A percentile compares a stretch with the other conserved stretches of the same genome.
Conservation (phyloP, 2,329 filamentous ascomycete genomes). For the Spiromastix sp. region DNA sequence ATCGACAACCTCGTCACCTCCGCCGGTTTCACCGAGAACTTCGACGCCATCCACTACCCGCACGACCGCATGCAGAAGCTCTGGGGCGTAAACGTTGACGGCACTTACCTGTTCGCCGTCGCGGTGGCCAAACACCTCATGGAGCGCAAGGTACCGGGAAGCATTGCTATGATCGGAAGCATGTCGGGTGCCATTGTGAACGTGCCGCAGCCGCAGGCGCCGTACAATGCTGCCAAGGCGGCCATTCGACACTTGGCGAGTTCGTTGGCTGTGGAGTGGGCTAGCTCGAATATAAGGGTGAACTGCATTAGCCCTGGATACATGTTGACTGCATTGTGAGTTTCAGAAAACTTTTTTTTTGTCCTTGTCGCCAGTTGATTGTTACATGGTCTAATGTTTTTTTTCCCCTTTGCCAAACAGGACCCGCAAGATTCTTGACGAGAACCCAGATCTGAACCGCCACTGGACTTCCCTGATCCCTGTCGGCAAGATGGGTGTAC, state of each 20-base stretch:
- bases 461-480: constrained; percentile 92
- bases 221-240: constrained; percentile 89
- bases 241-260: constrained; percentile 80
- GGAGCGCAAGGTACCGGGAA: constrained; percentile 65
- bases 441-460: constrained; percentile 79
- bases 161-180: constrained; percentile 89
- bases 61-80: constrained; percentile 86
- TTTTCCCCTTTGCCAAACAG: constrained; percentile 35
- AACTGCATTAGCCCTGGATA: constrained; percentile 95
- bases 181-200: constrained; percentile 95
- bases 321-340: constrained; percentile 88
- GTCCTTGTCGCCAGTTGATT: constrained; percentile 3
- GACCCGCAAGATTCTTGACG: constrained; percentile 86
- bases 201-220: constrained; percentile 83
- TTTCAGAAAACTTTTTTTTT: constrained; percentile 15
- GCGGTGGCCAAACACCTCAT: constrained; percentile 81
- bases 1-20: constrained; percentile 90
- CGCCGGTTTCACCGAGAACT: constrained; percentile 96
- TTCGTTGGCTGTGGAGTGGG: constrained; percentile 90
- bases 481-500: constrained; percentile 83
- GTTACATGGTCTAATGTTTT: background rate
- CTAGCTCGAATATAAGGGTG: constrained; percentile 73
- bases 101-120: constrained; percentile 81
- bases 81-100: constrained; percentile 88
- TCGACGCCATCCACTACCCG: constrained; percentile 81